phyloP scores from a whole-genome alignment of 257 asterid genomes.

The Echium plantagineum region DNA sequence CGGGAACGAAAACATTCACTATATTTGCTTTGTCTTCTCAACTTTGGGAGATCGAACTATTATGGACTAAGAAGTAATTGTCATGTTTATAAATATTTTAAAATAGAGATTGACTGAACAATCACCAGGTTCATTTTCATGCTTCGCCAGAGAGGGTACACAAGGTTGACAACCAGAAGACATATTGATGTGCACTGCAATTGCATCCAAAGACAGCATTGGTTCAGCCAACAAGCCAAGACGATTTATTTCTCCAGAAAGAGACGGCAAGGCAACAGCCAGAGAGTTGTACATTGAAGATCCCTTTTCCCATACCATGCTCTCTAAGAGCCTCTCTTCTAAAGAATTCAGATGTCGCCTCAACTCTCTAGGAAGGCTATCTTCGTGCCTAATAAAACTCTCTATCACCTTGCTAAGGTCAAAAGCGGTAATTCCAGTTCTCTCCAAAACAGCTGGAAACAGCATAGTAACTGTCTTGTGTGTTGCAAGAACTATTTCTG shows the following conservation, averaged over 20 bases:
- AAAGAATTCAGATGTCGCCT: slow-evolving; percentile 89
- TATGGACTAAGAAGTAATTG: background rate
- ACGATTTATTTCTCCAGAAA: slow-evolving; percentile 74
- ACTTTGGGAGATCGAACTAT: too few relatives aligned
- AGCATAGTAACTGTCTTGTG: slow-evolving; percentile 95
- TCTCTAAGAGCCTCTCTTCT: slow-evolving; percentile 90
- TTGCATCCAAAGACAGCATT: slow-evolving; percentile 95
- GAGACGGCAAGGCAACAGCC: slow-evolving; percentile 71
- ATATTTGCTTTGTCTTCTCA: background rate
- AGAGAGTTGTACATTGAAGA: slow-evolving; percentile 97
- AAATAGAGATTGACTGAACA: slow-evolving; percentile 5
- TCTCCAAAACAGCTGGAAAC: slow-evolving; percentile 92
- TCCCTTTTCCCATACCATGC: slow-evolving; percentile 99
- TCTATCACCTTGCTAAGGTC: slow-evolving; percentile 99
- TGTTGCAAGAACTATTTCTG: slow-evolving; percentile 97
- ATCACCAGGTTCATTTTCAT: slow-evolving; percentile 49
- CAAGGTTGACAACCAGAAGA: slow-evolving; percentile 40
- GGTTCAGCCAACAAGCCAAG: slow-evolving; percentile 93
- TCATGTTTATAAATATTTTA: background rate
- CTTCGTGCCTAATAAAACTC: slow-evolving; percentile 92
- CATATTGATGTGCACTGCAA: slow-evolving; percentile 64
- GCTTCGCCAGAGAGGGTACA: slow-evolving; percentile 38
- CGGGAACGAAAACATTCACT: slow-evolving; percentile 3
- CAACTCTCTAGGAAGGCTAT: slow-evolving; percentile 92
- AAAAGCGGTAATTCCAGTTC: slow-evolving; percentile 94